Evolutionary conservation across 108 stramenopile species (phyloP).

Genomic region (Pseudonitzschia pungens): DNA sequence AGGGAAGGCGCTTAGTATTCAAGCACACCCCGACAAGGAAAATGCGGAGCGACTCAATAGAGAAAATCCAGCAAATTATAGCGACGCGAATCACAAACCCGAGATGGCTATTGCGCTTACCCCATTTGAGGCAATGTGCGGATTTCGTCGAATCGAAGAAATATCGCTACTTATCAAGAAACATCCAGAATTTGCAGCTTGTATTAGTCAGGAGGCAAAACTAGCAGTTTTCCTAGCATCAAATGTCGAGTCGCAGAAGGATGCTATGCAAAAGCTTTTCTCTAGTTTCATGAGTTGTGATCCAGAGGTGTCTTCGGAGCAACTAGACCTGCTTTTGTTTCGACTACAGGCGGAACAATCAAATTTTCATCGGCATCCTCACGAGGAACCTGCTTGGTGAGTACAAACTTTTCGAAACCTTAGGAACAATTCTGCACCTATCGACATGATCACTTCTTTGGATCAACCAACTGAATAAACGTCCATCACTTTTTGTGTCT

Average conservation of each 20-base stretch:
- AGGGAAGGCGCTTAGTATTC: slow-evolving; percentile 84
- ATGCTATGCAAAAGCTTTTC: slow-evolving; percentile 77
- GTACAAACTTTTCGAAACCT: not conserved
- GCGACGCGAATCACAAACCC: slow-evolving; percentile 98
- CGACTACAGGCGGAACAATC: slow-evolving; percentile 70
- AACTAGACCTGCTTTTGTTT: slow-evolving; percentile 59
- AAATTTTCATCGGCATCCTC: slow-evolving; percentile 40
- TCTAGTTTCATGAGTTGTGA: slow-evolving; percentile 80
- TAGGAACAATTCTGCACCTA: not conserved
- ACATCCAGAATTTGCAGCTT: slow-evolving; percentile 89
- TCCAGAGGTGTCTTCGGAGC: slow-evolving; percentile 38
- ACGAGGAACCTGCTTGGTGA: slow-evolving; percentile 49
- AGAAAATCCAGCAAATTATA: slow-evolving; percentile 84
- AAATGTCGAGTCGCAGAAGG: slow-evolving; percentile 33
- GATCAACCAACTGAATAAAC: too few species aligned
- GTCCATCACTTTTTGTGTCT: slow-evolving; percentile 32
- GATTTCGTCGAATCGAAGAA: slow-evolving; percentile 89
- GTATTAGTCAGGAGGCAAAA: slow-evolving; percentile 77
- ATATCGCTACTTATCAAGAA: slow-evolving; percentile 71
- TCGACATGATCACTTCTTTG: too few species aligned
- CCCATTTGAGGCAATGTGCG: slow-evolving; percentile 95
- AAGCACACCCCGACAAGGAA: slow-evolving; percentile 89
- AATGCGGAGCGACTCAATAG: slow-evolving; percentile 81
- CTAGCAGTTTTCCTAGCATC: slow-evolving; percentile 59
- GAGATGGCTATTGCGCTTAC: slow-evolving; percentile 98